Conservation (phyloP, 306 rosid genomes). For the Cucurbita moschata region DNA sequence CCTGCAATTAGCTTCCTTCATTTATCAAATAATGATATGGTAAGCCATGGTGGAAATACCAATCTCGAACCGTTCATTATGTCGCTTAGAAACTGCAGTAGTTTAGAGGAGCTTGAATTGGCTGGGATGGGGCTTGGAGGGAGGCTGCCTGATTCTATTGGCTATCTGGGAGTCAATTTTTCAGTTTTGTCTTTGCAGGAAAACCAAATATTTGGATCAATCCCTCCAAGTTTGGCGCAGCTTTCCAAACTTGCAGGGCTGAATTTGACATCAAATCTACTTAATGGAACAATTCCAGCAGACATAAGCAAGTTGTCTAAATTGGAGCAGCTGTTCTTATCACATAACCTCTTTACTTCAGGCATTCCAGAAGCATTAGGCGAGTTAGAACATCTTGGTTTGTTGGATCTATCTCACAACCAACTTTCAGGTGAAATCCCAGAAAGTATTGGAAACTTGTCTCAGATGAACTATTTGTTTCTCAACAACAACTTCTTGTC, state of each 20-base stretch:
- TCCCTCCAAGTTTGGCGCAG: slow-evolving; percentile 36
- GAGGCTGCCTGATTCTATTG: slow-evolving; percentile 24
- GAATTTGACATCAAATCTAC: slow-evolving; percentile 44
- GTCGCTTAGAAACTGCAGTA: slow-evolving; percentile 38
- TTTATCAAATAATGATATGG: slow-evolving; percentile 40
- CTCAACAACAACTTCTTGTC: slow-evolving; percentile 55
- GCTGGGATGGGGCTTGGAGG: slow-evolving; percentile 61
- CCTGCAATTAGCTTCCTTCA: slow-evolving; percentile 28
- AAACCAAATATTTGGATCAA: slow-evolving; percentile 45
- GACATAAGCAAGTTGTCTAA: slow-evolving; percentile 19
- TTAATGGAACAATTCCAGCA: slow-evolving; percentile 34
- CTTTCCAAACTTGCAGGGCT: slow-evolving; percentile 27
- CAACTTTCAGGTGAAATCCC: slow-evolving; percentile 41
- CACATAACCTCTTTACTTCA: slow-evolving; percentile 32
- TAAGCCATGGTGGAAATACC: slow-evolving; percentile 37
- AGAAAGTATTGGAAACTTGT: slow-evolving; percentile 31
- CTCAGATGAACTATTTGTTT: slow-evolving; percentile 24
- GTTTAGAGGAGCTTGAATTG: slow-evolving; percentile 44
- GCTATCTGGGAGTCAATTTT: slow-evolving; percentile 14
- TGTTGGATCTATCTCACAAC: slow-evolving; percentile 47
- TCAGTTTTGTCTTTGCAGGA: slow-evolving; percentile 25
- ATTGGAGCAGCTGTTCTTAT: slow-evolving; percentile 41
- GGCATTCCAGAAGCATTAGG: slow-evolving; percentile 29
- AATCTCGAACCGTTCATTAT: slow-evolving; percentile 44
- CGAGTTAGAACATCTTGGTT: slow-evolving; percentile 27